These are phyloP conservation scores for Chimonanthus salicifolius DNA, from an alignment of 164 flowering plant genomes.

Conservation along the genomic window DNA sequence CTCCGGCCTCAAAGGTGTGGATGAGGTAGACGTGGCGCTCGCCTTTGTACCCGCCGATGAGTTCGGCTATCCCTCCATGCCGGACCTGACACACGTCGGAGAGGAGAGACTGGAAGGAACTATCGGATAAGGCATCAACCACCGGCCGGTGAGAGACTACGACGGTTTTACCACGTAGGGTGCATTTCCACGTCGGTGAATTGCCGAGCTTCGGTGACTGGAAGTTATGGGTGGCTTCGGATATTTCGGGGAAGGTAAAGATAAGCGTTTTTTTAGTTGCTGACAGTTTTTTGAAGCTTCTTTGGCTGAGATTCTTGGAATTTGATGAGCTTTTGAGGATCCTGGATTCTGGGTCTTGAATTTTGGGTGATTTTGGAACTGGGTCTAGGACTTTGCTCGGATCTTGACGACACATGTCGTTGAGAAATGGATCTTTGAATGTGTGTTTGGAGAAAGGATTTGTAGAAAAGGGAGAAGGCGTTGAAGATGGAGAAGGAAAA, in stretches of 20 bases:
- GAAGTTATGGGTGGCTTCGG: conserved; percentile 2
- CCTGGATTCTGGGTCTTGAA: background rate
- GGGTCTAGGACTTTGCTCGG: background rate
- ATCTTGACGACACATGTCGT: conserved; percentile 1
- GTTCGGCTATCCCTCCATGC: background rate
- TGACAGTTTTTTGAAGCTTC: background rate
- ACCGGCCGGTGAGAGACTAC: background rate
- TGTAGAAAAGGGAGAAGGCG: background rate
- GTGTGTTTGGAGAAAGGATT: background rate
- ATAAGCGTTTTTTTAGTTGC: background rate
- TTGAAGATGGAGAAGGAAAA: background rate
- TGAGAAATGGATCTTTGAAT: background rate
- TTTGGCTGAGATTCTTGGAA: too few species aligned
- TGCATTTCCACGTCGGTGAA: conserved; percentile 1
- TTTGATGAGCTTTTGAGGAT: background rate
- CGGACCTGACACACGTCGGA: conserved; percentile 1
- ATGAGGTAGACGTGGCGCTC: background rate
- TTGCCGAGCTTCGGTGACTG: background rate
- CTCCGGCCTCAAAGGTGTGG: conserved; percentile 1
- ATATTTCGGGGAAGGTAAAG: conserved; percentile 1
- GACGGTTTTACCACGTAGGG: conserved; percentile 4
- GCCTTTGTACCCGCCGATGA: background rate
- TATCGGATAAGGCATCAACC: background rate
- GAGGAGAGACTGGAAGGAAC: conserved; percentile 1
- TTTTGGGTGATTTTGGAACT: background rate